Conservation (phyloP, 2,329 filamentous ascomycete species). For the Aspergillus sclerotialis region DNA sequence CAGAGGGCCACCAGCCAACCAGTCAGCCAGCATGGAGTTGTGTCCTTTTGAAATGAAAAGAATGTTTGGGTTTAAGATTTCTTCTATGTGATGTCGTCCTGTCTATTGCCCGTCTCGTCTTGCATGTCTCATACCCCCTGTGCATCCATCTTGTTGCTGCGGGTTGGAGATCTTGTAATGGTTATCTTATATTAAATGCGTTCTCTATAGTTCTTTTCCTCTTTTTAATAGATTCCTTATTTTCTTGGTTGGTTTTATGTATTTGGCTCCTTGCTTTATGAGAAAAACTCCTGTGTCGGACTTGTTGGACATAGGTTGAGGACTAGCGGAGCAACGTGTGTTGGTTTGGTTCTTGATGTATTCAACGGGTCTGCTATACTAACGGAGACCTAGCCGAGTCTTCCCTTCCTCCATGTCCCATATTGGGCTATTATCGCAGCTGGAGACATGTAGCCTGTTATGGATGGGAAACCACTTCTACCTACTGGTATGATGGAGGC, state of each 20-base stretch:
- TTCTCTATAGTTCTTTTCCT: constrained; percentile 7
- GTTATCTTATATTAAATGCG: constrained; percentile 4
- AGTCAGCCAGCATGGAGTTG: constrained; percentile 6
- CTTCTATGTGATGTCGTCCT: constrained; percentile 4
- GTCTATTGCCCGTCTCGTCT: constrained; percentile 7
- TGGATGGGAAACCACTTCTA: too few relatives aligned
- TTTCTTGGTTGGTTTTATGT: constrained; percentile 6
- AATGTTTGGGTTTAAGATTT: constrained; percentile 2
- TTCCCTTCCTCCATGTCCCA: too few relatives aligned
- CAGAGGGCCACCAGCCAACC: constrained; percentile 11
- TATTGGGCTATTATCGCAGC: too few relatives aligned
- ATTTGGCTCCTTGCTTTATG: constrained; percentile 1
- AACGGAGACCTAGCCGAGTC: too few relatives aligned
- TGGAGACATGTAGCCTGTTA: too few relatives aligned
- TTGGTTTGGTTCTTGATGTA: too few relatives aligned
- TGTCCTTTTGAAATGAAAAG: constrained; percentile 5
- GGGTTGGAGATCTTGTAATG: constrained; percentile 18
- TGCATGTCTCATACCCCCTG: constrained; percentile 21
- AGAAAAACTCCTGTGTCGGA: too few relatives aligned
- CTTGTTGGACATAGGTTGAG: too few relatives aligned
- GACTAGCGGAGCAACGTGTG: too few relatives aligned
- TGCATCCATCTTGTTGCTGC: constrained; percentile 21
- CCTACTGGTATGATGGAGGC: too few relatives aligned
- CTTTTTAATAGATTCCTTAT: constrained; percentile 14
- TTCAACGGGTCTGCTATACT: too few relatives aligned